Percentiles rank a stretch among this genome's conserved stretches.
Evolutionary conservation across 345 rosid genomes (phyloP).

Genomic region (Lumnitzera racemosa): DNA sequence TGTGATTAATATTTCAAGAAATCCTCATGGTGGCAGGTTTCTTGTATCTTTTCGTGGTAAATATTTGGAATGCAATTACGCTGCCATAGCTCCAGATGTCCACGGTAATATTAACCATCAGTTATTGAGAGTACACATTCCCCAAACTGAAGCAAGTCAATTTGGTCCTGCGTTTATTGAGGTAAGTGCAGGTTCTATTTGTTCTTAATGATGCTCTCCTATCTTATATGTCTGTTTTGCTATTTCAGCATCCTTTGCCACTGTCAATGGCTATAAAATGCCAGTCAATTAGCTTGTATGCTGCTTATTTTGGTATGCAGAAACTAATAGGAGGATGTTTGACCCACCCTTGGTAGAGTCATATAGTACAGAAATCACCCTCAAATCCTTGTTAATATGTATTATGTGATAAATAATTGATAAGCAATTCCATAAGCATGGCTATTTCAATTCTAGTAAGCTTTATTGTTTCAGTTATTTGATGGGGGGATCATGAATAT

Average conservation of each 20-base stretch:
- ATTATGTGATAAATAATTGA: no score
- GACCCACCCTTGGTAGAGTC: no score
- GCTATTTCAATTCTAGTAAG: no score
- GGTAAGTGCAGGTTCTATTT: constrained; percentile 27
- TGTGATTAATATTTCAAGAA: constrained; percentile 3
- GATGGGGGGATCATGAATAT: not conserved
- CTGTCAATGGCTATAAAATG: no score
- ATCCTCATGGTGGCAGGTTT: constrained; percentile 51
- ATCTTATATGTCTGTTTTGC: constrained; percentile 30
- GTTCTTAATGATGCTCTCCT: not conserved
- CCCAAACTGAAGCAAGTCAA: constrained; percentile 45
- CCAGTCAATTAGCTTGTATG: no score
- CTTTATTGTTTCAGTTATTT: not conserved
- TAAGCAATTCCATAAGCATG: not conserved
- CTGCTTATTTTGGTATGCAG: no score
- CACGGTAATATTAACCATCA: constrained; percentile 35
- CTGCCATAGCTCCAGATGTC: constrained; percentile 36
- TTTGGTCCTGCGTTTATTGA: constrained; percentile 96
- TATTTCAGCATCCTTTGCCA: not conserved
- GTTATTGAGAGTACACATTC: constrained; percentile 50
- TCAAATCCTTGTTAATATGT: no score
- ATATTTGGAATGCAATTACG: constrained; percentile 58
- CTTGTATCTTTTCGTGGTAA: constrained; percentile 86
- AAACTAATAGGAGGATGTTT: no score
- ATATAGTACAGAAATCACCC: no score